Base-by-base conservation (phyloP, 768 basidiomycete genomes). In the Rhodocollybia butyracea region DNA sequence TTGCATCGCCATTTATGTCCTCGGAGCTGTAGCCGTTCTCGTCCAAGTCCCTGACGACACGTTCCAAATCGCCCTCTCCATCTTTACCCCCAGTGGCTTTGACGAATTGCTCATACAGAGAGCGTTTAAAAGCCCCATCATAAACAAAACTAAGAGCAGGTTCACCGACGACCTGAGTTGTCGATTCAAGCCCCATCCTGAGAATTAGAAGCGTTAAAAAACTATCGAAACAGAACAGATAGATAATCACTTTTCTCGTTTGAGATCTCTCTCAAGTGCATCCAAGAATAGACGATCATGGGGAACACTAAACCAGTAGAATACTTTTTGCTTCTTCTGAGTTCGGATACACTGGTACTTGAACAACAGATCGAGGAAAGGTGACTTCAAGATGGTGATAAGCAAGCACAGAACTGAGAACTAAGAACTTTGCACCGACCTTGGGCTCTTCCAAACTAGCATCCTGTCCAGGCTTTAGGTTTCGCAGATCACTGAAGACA, bases 321-420 rank as follows among this genome's bases (percentile, higher is more conserved):
- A 98, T n/a, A 98, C 95, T 70, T 98, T 94, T 75, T 96, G 95
- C 74, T 97, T 98, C 80, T 97, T 98, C 69, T 98, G 95, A 1
- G 95, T 98, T 36, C 95, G 85, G 61, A 98, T 97, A 68, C 94
- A 96, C 67, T 95, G 93, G 63, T 91, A 94, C 70, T 95, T 94
- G 83, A 97, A 97, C 10, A 98, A 74, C 26, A 95, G 79, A 63
- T 98, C 95, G 17, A 98, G 78, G 73, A 98, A 95, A 0, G 90
- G 88, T 43, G 91, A 91, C 94, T 96, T 64, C 13, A 56, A 79
- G 80, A 83, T 83, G 57, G n/a, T 53, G 22, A 50, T 3, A n/a
- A 15, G 31, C 12, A 22, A 22, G 53, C 39, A n/a, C 15, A 30
- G 27, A 12, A 46, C 22, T 50, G 41, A 31, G n/a, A n/a, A 43